These are phyloP conservation scores for Backusella westeae DNA, from an alignment of 192 early-diverging fungal genomes.

Conservation along the genomic window DNA sequence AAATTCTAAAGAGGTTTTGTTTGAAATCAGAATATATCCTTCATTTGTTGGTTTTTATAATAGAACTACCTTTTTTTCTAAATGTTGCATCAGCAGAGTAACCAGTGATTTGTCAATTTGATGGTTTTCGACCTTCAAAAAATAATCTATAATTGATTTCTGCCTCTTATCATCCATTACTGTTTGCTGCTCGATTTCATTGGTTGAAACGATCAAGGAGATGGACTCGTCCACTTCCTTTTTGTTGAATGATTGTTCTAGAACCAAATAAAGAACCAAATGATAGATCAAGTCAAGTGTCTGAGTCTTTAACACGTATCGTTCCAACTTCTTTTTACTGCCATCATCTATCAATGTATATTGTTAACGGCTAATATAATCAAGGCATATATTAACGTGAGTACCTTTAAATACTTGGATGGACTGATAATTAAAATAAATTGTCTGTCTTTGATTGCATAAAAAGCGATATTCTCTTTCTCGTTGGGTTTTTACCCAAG, in stretches of 20 bases:
- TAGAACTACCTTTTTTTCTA: not conserved
- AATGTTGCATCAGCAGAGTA: not conserved
- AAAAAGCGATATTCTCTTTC: not conserved
- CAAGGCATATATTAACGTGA: not conserved
- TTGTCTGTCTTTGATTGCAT: not conserved
- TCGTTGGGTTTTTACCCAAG: not conserved
- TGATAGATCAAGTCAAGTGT: not conserved
- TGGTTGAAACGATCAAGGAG: not conserved
- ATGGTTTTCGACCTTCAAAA: not conserved
- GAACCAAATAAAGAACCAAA: not conserved
- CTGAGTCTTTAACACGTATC: not conserved
- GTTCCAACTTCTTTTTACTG: not conserved
- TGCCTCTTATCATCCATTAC: not conserved
- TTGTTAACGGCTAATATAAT: not conserved
- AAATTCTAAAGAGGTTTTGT: not conserved
- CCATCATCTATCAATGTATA: not conserved
- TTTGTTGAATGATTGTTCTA: conserved; percentile 7
- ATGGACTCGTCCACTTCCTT: not conserved
- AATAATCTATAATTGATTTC: not conserved
- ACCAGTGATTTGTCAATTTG: not conserved
- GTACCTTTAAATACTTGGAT: not conserved
- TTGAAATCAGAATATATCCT: not conserved
- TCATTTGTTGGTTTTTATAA: not conserved
- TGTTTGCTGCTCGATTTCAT: not conserved
- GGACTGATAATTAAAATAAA: not conserved